These are phyloP conservation scores for Quercus tomentella DNA, from an alignment of 331 rosid species.

Conservation along the genomic window DNA sequence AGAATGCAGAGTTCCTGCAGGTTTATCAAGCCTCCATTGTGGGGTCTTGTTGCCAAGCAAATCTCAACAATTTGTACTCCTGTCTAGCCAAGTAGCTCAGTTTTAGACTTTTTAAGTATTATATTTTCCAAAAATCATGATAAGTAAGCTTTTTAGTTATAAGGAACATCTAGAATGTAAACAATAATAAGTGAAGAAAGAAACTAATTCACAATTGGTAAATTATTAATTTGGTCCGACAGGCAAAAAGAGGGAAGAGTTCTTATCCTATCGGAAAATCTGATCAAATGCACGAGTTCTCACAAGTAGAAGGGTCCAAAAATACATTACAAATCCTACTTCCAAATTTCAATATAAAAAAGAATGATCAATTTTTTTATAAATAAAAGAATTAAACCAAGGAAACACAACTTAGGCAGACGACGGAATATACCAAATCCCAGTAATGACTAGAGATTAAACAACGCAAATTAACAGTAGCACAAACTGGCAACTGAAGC, in stretches of 20 bases:
- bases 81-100: constrained; percentile 48
- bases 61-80: constrained; percentile 96
- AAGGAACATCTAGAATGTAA: not conserved
- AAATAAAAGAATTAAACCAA: not conserved
- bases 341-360: not conserved
- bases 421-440: not conserved
- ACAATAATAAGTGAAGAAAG: not conserved
- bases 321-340: not conserved
- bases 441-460: not conserved
- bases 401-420: not conserved
- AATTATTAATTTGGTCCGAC: too few relatives aligned
- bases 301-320: not conserved
- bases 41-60: constrained; percentile 87
- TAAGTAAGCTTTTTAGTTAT: not conserved
- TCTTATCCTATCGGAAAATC: not conserved
- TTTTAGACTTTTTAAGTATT: constrained; percentile 7
- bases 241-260: not conserved
- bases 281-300: not conserved
- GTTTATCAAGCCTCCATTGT: constrained; percentile 90
- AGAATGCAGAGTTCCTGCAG: constrained; percentile 76
- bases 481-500: not conserved
- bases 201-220: too few relatives aligned
- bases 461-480: not conserved
- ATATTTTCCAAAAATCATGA: not conserved
- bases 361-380: not conserved